These are phyloP conservation scores for Cyberlindnera subsufficiens DNA, from an alignment of 805 yeast species.

Conservation along the genomic window DNA sequence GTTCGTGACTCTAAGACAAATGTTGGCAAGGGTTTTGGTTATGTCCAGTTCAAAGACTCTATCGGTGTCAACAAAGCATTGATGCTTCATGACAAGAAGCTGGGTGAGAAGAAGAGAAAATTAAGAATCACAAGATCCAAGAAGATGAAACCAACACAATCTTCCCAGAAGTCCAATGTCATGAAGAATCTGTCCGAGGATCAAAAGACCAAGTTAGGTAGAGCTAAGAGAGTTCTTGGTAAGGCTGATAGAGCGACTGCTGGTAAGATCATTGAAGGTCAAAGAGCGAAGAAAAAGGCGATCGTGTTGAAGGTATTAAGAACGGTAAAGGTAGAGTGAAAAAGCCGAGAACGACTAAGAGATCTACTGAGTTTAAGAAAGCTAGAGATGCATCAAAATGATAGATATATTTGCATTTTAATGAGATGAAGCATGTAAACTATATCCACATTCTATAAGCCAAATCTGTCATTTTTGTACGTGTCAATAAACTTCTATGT, in stretches of 20 bases:
- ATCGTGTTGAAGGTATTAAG: conserved; percentile 52
- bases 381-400: conserved; percentile 7
- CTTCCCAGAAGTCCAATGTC: conserved; percentile 8
- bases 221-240: conserved; percentile 71
- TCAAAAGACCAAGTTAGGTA: conserved; percentile 73
- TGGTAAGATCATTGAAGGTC: conserved; percentile 65
- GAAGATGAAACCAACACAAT: conserved; percentile 18
- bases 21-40: conserved; percentile 95
- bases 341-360: conserved; percentile 41
- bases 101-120: conserved; percentile 44
- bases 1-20: conserved; percentile 91
- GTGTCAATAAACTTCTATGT: too few species aligned
- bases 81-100: conserved; percentile 63
- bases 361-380: conserved; percentile 37
- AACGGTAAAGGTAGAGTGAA: conserved; percentile 45
- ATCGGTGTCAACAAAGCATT: conserved; percentile 77
- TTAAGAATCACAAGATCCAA: conserved; percentile 75
- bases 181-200: conserved; percentile 45
- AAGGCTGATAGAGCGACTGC: conserved; percentile 72
- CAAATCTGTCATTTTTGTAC: too few species aligned
- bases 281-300: conserved; percentile 71
- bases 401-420: too few species aligned
- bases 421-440: too few species aligned
- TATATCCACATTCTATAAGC: too few species aligned
- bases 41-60: conserved; percentile 79